phyloP scores from a whole-genome alignment of 179 eudicot species.

The Beta corolliflora region DNA sequence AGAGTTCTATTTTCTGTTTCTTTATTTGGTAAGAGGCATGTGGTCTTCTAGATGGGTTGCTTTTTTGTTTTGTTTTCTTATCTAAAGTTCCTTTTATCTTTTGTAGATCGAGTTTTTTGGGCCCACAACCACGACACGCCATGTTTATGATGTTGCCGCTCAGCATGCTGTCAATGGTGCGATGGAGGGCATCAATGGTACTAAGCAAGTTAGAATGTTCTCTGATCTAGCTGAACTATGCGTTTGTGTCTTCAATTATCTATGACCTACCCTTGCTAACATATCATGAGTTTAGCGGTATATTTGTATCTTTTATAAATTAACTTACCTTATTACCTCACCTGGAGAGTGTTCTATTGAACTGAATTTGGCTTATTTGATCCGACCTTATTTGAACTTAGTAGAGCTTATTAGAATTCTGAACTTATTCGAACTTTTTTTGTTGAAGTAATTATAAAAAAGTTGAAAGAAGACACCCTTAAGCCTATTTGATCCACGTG shows the following conservation, averaged over 20 bases:
- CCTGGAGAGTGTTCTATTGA: too few relatives aligned
- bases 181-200: conserved; percentile 96
- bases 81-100: background rate
- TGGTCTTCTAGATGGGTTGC: conserved; percentile 5
- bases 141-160: conserved; percentile 94
- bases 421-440: too few relatives aligned
- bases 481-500: background rate
- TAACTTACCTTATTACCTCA: background rate
- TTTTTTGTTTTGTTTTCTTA: background rate
- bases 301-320: background rate
- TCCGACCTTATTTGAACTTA: too few relatives aligned
- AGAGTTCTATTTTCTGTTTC: background rate
- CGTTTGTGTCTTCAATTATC: too few relatives aligned
- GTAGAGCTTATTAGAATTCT: too few relatives aligned
- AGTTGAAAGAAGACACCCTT: too few relatives aligned
- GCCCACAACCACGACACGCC: conserved; percentile 95
- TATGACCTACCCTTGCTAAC: background rate
- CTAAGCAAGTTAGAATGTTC: conserved; percentile 3
- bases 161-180: conserved; percentile 88
- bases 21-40: conserved; percentile 1
- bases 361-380: too few relatives aligned
- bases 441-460: too few relatives aligned
- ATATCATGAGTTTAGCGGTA: background rate
- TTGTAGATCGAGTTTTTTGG: conserved; percentile 93
- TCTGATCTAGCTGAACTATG: background rate